A percentile compares a stretch with the other conserved stretches of the same genome.
These are phyloP conservation scores for Aspergillus intermedius DNA, from an alignment of 2,329 filamentous ascomycete species.

Conservation along the genomic window DNA sequence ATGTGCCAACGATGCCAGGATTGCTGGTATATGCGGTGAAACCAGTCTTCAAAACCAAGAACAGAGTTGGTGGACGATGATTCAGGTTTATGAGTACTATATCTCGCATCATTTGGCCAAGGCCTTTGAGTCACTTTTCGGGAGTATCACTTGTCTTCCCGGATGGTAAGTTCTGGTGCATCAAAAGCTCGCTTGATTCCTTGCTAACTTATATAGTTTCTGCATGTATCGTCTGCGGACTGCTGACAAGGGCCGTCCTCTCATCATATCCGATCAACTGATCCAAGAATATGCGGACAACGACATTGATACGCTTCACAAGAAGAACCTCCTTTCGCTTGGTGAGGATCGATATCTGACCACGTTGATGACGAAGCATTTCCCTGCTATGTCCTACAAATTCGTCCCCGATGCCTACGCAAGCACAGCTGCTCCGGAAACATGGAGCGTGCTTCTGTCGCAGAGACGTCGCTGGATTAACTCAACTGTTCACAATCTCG, in stretches of 20 bases:
- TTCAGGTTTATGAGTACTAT: constrained; percentile 99
- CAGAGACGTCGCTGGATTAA: constrained; percentile 99
- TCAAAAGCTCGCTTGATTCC: background rate
- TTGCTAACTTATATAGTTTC: constrained; percentile 62
- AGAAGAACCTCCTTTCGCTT: constrained; percentile 85
- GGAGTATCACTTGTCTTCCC: constrained; percentile 95
- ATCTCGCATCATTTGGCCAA: constrained; percentile 97
- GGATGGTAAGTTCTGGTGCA: constrained; percentile 67
- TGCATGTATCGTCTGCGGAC: constrained; percentile 97
- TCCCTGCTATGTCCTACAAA: constrained; percentile 92
- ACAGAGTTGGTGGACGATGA: constrained; percentile 98
- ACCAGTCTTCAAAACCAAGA: constrained; percentile 95
- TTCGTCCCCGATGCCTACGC: constrained; percentile 91
- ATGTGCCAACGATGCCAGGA: constrained; percentile 89
- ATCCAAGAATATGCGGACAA: constrained; percentile 85
- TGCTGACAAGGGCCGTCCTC: constrained; percentile 83
- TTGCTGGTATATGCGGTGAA: constrained; percentile 95
- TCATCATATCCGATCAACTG: constrained; percentile 85
- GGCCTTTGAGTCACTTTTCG: constrained; percentile 95
- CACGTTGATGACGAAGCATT: constrained; percentile 96
- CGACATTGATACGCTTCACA: constrained; percentile 87
- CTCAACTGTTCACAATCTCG: constrained; percentile 94
- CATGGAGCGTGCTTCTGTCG: constrained; percentile 90
- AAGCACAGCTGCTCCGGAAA: constrained; percentile 86
- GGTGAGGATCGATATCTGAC: constrained; percentile 97